phyloP scores from a whole-genome alignment of 2,329 filamentous ascomycete genomes.

The Thielaviopsis musarum region DNA sequence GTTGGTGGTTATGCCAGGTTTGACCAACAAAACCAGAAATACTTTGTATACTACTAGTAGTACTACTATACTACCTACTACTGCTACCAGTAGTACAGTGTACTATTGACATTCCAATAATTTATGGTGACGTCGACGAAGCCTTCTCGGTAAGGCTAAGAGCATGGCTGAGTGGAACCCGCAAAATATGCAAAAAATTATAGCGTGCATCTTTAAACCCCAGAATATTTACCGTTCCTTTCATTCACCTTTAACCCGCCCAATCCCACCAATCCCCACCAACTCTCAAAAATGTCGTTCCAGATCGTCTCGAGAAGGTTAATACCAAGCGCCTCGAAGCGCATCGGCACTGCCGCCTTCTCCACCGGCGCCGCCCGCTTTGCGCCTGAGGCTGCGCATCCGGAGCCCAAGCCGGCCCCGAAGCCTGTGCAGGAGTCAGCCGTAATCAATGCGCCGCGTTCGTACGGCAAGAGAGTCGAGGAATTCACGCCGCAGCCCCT shows the following conservation, averaged over 20 bases:
- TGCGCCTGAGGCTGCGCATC: slow-evolving; percentile 17
- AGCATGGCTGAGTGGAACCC: not conserved
- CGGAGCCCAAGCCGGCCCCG: slow-evolving; percentile 12
- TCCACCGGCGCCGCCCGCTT: slow-evolving; percentile 34
- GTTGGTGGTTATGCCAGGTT: too few relatives aligned
- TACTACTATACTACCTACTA: too few relatives aligned
- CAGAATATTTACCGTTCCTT: not conserved
- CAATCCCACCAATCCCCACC: not conserved
- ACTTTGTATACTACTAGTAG: too few relatives aligned
- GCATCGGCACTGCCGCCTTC: slow-evolving; percentile 24
- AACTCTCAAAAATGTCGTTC: not conserved
- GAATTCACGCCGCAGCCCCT: slow-evolving; percentile 43
- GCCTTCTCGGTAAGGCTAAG: not conserved
- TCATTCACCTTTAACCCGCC: not conserved
- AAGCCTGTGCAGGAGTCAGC: slow-evolving; percentile 16
- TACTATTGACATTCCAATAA: too few relatives aligned
- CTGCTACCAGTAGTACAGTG: too few relatives aligned
- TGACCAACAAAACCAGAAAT: too few relatives aligned
- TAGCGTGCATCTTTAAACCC: not conserved
- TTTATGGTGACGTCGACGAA: not conserved
- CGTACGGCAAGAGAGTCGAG: slow-evolving; percentile 38
- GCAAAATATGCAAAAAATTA: not conserved
- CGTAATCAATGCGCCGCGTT: slow-evolving; percentile 40
- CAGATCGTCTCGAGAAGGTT: not conserved
- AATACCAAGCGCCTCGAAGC: not conserved